Evolutionary conservation across 371 early-diverging fungal genomes (phyloP).

Genomic region (Choanephora cucurbitarum): DNA sequence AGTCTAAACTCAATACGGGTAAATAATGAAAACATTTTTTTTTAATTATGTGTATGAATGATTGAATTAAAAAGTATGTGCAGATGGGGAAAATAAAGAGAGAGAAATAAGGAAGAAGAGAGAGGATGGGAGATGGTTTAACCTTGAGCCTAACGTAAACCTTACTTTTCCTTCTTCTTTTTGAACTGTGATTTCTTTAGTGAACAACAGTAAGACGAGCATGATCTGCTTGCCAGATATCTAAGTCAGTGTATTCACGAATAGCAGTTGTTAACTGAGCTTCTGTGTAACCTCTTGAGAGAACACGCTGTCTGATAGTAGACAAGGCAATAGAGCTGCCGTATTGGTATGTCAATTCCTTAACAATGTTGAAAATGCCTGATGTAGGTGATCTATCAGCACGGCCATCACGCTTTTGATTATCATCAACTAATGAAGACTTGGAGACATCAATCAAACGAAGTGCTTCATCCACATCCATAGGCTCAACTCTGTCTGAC

Average conservation of each 20-base stretch:
- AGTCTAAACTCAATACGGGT: too few relatives aligned
- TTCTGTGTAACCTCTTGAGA: conserved; percentile 77
- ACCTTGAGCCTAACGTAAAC: too few relatives aligned
- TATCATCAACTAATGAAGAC: conserved; percentile 57
- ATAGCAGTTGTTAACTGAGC: conserved; percentile 73
- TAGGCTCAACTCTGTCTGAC: conserved; percentile 72
- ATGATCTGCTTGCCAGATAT: conserved; percentile 75
- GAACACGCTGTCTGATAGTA: conserved; percentile 68
- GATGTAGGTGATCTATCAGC: conserved; percentile 50
- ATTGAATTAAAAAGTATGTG: too few relatives aligned
- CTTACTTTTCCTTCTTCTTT: too few relatives aligned
- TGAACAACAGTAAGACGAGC: conserved; percentile 63
- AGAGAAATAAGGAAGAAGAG: too few relatives aligned
- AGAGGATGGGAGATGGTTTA: too few relatives aligned
- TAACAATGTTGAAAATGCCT: conserved; percentile 66
- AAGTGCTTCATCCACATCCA: conserved; percentile 95
- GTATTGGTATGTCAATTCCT: conserved; percentile 36
- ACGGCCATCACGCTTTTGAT: conserved; percentile 34
- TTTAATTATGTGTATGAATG: too few relatives aligned
- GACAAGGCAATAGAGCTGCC: conserved; percentile 38
- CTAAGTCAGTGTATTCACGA: conserved; percentile 68
- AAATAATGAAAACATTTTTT: too few relatives aligned
- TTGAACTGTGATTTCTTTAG: too few relatives aligned
- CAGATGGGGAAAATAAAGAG: too few relatives aligned
- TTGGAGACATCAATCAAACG: conserved; percentile 91